These are phyloP conservation scores for Craterostigma plantagineum DNA, from an alignment of 257 asterid genomes.

Conservation along the genomic window DNA sequence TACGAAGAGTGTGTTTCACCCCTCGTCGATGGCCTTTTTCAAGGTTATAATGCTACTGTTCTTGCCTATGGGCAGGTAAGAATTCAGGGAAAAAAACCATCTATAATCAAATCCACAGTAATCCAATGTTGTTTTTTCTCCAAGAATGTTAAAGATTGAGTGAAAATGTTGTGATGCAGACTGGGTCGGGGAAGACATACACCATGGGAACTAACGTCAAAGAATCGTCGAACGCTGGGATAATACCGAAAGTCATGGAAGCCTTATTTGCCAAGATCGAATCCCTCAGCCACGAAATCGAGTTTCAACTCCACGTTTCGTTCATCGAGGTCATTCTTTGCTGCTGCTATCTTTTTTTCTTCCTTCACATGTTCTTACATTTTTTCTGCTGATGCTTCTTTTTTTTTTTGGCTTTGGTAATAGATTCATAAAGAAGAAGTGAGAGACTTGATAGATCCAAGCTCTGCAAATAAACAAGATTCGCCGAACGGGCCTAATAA, in stretches of 20 bases:
- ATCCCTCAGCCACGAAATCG: slow-evolving; percentile 61
- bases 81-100: slow-evolving; percentile 1
- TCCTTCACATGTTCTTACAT: neutral
- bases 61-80: slow-evolving; percentile 96
- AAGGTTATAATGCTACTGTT: slow-evolving; percentile 98
- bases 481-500: slow-evolving; percentile 41
- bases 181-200: slow-evolving; percentile 96
- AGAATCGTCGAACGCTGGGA: slow-evolving; percentile 72
- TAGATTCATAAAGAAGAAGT: slow-evolving; percentile 99
- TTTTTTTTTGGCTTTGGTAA: no score
- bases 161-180: slow-evolving; percentile 33
- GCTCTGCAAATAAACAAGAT: slow-evolving; percentile 37
- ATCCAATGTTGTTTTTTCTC: neutral
- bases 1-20: slow-evolving; percentile 92
- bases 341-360: neutral
- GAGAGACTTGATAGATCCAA: slow-evolving; percentile 68
- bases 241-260: slow-evolving; percentile 81
- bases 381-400: neutral
- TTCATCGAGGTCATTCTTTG: slow-evolving; percentile 60
- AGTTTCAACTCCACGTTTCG: slow-evolving; percentile 85
- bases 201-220: slow-evolving; percentile 89
- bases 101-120: neutral
- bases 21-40: slow-evolving; percentile 88
- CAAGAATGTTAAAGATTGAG: slow-evolving; percentile 4
- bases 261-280: slow-evolving; percentile 80